Evolutionary conservation across 75 land plant species (phyloP).

Genomic region (Ceratopteris richardii): DNA sequence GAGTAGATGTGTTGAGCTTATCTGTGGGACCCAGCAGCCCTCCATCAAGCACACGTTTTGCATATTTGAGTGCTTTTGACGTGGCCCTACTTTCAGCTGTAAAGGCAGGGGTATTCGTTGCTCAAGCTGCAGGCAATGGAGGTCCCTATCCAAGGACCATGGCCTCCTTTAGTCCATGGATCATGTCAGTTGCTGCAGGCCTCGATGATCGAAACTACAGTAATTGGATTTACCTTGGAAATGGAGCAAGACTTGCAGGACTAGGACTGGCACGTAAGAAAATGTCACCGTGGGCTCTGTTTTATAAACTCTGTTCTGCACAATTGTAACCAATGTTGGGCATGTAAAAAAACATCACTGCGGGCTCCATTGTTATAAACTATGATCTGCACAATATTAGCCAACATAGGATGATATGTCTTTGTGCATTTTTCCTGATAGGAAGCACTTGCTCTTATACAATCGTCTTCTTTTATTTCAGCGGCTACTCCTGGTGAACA

Average conservation of each 20-base stretch:
- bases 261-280: conserved; percentile 80
- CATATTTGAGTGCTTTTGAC: conserved; percentile 79
- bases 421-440: no score
- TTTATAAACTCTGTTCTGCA: no score
- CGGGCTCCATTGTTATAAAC: no score
- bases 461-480: no score
- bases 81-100: conserved; percentile 75
- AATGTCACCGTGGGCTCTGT: conserved; percentile 3
- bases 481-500: conserved; percentile 63
- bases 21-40: conserved; percentile 92
- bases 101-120: conserved; percentile 86
- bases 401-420: no score
- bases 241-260: conserved; percentile 59
- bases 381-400: no score
- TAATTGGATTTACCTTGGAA: conserved; percentile 55
- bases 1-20: conserved; percentile 76
- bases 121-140: conserved; percentile 87
- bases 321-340: no score
- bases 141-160: conserved; percentile 71
- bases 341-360: no score
- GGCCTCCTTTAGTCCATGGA: conserved; percentile 88
- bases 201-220: conserved; percentile 76
- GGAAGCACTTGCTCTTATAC: no score
- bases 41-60: conserved; percentile 44
- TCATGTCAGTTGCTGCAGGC: conserved; percentile 71